These are phyloP conservation scores for Populus ilicifolia DNA, from an alignment of 345 rosid species.

Conservation along the genomic window DNA sequence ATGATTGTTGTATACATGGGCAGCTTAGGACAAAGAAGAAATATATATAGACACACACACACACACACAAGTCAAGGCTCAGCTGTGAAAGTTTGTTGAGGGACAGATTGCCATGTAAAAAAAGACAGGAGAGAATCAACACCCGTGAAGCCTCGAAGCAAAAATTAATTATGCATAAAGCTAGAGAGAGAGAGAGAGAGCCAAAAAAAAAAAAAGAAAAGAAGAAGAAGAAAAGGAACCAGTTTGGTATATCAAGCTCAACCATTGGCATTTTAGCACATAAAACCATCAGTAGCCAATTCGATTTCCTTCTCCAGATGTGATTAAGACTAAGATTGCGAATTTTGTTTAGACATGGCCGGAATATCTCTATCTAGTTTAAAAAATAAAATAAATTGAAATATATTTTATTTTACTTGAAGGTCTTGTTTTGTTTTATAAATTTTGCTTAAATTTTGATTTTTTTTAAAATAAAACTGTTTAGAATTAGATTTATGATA, in stretches of 20 bases:
- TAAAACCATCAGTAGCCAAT: background rate
- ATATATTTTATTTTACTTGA: too few relatives aligned
- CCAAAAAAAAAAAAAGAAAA: background rate
- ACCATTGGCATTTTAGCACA: constrained; percentile 13
- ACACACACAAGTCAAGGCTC: constrained; percentile 1
- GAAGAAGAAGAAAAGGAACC: background rate
- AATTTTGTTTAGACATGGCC: too few relatives aligned
- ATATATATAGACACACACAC: too few relatives aligned
- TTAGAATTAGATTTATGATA: too few relatives aligned
- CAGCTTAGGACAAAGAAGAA: constrained; percentile 32
- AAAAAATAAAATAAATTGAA: too few relatives aligned
- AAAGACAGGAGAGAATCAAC: constrained; percentile 13
- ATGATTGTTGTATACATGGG: constrained; percentile 26
- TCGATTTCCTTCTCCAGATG: background rate
- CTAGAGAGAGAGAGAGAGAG: background rate
- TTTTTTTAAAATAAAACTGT: too few relatives aligned
- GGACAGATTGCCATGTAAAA: constrained; percentile 14
- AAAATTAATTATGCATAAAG: background rate
- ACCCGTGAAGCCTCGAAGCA: constrained; percentile 36
- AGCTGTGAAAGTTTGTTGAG: constrained; percentile 7
- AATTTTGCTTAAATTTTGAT: too few relatives aligned
- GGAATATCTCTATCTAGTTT: too few relatives aligned
- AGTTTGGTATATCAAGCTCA: background rate
- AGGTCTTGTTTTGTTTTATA: too few relatives aligned
- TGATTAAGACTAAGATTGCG: too few relatives aligned